Percentiles rank a stretch among this genome's conserved stretches.
phyloP scores from a whole-genome alignment of 139 green algal genomes.

The Chlamydomonas sp. region DNA sequence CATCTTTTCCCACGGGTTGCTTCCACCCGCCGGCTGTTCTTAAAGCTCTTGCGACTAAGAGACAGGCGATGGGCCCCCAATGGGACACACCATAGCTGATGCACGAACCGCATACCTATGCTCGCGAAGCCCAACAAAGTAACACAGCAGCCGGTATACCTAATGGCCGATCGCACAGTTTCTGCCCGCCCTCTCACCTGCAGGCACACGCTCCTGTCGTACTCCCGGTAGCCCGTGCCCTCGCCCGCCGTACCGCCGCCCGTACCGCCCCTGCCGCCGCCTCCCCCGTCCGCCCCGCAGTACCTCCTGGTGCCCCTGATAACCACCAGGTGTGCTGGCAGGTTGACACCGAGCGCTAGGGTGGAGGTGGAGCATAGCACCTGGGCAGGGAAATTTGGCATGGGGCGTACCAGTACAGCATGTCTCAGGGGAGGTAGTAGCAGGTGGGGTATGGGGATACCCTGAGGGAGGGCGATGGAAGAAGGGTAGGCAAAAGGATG shows the following conservation, averaged over 20 bases:
- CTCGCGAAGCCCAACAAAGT: not conserved
- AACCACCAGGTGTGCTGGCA: slow-evolving; percentile 94
- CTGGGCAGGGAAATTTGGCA: slow-evolving; percentile 36
- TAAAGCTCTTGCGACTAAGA: too few species aligned
- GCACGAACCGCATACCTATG: not conserved
- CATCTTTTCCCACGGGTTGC: too few species aligned
- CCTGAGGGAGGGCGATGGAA: not conserved
- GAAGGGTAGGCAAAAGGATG: not conserved
- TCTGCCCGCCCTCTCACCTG: slow-evolving; percentile 65
- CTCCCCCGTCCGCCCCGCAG: slow-evolving; percentile 28
- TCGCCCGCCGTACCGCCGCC: not conserved
- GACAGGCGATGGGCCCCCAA: too few species aligned
- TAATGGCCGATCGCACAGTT: not conserved
- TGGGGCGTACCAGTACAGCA: too few species aligned
- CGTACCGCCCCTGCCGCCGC: slow-evolving; percentile 31
- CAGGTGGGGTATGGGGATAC: too few species aligned
- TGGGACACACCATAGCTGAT: too few species aligned
- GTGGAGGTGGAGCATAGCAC: slow-evolving; percentile 92
- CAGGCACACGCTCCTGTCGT: slow-evolving; percentile 79
- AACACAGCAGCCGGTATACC: not conserved
- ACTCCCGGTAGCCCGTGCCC: slow-evolving; percentile 84
- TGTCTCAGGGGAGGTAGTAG: too few species aligned
- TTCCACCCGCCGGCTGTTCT: too few species aligned
- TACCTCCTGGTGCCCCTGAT: slow-evolving; percentile 83
- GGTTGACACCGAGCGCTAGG: slow-evolving; percentile 92